These are phyloP conservation scores for Arachis stenosperma DNA, from an alignment of 306 rosid genomes.

Conservation along the genomic window DNA sequence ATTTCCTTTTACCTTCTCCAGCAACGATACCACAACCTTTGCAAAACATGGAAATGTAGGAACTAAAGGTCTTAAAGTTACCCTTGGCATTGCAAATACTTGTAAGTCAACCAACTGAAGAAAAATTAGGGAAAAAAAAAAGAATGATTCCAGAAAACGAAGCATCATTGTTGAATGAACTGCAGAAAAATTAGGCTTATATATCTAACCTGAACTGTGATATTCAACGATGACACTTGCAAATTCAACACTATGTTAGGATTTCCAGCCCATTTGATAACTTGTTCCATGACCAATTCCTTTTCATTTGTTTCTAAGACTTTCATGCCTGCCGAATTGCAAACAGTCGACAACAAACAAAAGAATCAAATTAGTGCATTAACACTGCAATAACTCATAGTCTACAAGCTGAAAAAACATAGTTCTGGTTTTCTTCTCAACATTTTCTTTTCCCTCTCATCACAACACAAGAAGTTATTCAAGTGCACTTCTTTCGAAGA, in stretches of 20 bases:
- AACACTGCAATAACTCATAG: not conserved
- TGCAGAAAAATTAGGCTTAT: constrained; percentile 32
- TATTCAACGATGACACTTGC: constrained; percentile 55
- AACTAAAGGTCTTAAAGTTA: constrained; percentile 82
- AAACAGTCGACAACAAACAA: constrained; percentile 10
- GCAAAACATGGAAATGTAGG: constrained; percentile 95
- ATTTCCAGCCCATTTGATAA: constrained; percentile 87
- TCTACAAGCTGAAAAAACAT: not conserved
- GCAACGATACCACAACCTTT: constrained; percentile 68
- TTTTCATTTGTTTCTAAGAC: constrained; percentile 80
- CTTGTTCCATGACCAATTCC: constrained; percentile 81
- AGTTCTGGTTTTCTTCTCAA: constrained; percentile 1
- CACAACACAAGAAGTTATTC: not conserved
- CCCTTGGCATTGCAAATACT: constrained; percentile 68
- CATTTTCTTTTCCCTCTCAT: not conserved
- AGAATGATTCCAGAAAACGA: constrained; percentile 42
- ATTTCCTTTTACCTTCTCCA: constrained; percentile 75
- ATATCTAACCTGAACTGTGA: constrained; percentile 69
- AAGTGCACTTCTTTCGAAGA: not conserved
- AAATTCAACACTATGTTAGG: constrained; percentile 70
- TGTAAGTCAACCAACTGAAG: constrained; percentile 83
- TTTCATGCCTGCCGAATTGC: constrained; percentile 67
- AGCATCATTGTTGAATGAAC: constrained; percentile 20
- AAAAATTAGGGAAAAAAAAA: constrained; percentile 25
- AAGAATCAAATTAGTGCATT: not conserved